A percentile compares a stretch with the other conserved stretches of the same genome.
These are phyloP conservation scores for Teratosphaeria destructans DNA, from an alignment of 2,329 filamentous ascomycete genomes.

Conservation along the genomic window DNA sequence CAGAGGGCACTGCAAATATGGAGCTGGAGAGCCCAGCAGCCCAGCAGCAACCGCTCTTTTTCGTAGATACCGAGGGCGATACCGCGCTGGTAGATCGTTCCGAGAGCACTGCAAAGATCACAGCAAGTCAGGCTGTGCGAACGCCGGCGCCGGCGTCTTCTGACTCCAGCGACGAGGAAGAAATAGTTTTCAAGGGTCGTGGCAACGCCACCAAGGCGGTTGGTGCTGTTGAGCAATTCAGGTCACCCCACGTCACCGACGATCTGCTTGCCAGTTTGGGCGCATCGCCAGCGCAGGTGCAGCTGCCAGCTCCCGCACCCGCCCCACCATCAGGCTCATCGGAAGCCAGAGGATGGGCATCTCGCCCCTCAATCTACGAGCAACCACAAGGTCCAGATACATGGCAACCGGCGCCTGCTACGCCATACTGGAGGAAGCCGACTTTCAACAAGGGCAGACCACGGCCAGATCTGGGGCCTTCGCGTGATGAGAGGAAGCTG, in stretches of 20 bases:
- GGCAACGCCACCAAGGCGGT: constrained; percentile 2
- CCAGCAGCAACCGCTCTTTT: constrained; percentile 13
- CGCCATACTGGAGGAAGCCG: constrained; percentile 18
- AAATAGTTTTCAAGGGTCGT: constrained; percentile 57
- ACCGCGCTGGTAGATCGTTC: constrained; percentile 10
- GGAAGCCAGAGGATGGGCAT: constrained; percentile 13
- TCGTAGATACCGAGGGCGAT: constrained; percentile 26
- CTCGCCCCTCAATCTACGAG: constrained; percentile 9
- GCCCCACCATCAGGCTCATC: not conserved
- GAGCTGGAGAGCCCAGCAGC: constrained; percentile 14
- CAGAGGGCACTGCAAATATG: constrained; percentile 23
- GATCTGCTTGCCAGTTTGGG: constrained; percentile 13
- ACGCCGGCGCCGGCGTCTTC: constrained; percentile 34
- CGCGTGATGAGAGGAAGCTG: constrained; percentile 5
- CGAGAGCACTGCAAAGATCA: constrained; percentile 8
- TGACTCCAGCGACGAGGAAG: constrained; percentile 57
- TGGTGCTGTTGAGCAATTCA: not conserved
- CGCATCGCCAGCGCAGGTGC: not conserved
- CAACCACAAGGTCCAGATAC: constrained; percentile 3
- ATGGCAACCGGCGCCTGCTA: constrained; percentile 18
- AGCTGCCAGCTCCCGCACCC: not conserved
- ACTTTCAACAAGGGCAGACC: constrained; percentile 4
- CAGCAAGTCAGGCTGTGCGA: constrained; percentile 16
- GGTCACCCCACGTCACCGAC: constrained; percentile 13
- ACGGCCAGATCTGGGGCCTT: constrained; percentile 14